Percentiles rank a stretch among this genome's conserved stretches.
Evolutionary conservation across 805 yeast species (phyloP).

Genomic region (Komagataella pastoris): DNA sequence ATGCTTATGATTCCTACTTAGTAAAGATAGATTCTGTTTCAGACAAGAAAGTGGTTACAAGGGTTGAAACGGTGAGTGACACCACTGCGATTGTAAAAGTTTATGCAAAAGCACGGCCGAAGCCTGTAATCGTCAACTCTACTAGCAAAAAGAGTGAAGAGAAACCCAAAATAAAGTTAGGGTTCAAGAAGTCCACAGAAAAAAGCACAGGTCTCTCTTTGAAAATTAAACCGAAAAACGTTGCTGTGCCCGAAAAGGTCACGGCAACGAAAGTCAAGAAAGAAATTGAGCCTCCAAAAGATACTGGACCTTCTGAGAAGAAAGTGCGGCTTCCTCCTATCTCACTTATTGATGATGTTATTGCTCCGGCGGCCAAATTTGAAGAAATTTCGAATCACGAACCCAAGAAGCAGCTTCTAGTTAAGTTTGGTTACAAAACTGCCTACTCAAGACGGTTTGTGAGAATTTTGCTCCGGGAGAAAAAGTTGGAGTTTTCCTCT

Average conservation of each 20-base stretch:
- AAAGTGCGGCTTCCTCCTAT: background rate
- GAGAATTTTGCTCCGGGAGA: background rate
- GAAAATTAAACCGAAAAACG: background rate
- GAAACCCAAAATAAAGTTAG: slow-evolving; percentile 9
- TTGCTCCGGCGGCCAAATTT: background rate
- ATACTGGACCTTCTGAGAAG: background rate
- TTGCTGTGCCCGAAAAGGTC: background rate
- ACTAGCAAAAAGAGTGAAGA: background rate
- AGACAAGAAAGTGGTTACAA: slow-evolving; percentile 50
- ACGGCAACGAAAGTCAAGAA: background rate
- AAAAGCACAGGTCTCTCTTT: background rate
- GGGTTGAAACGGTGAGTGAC: slow-evolving; percentile 17
- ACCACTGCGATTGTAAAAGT: background rate
- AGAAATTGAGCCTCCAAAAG: background rate
- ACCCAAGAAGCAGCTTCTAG: background rate
- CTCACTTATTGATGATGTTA: background rate
- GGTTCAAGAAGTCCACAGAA: slow-evolving; percentile 6
- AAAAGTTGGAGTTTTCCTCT: background rate
- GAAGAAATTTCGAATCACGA: background rate
- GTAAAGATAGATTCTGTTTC: slow-evolving; percentile 58
- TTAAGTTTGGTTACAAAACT: background rate
- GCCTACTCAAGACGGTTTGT: background rate
- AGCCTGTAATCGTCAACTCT: background rate
- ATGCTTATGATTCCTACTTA: slow-evolving; percentile 43
- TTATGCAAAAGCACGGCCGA: background rate